Conservation (phyloP, 2,329 filamentous ascomycete species). For the Diplodia intermedia region DNA sequence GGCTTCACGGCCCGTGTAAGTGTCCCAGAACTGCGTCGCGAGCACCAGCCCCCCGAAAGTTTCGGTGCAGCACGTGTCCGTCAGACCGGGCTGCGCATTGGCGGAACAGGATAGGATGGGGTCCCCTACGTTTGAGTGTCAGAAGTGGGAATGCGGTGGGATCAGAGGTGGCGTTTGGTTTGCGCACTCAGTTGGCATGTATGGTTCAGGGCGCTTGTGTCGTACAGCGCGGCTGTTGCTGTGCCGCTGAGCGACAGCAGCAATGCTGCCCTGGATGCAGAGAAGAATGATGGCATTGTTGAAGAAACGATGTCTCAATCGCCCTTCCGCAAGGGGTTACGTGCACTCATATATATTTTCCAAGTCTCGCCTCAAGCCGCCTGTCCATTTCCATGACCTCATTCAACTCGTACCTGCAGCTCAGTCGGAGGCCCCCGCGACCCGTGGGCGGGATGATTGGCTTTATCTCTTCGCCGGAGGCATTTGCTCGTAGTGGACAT, state of each 20-base stretch:
- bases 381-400: background rate
- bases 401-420: slow-evolving; percentile 24
- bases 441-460: slow-evolving; percentile 17
- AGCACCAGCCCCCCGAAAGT: slow-evolving; percentile 69
- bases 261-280: background rate
- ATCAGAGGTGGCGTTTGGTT: slow-evolving; percentile 29
- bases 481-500: background rate
- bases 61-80: slow-evolving; percentile 70
- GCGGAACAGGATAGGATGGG: slow-evolving; percentile 44
- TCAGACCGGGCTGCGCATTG: slow-evolving; percentile 42
- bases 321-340: background rate
- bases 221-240: slow-evolving; percentile 52
- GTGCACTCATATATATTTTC: background rate
- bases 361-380: too few species aligned
- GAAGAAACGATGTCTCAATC: background rate
- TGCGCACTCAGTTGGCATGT: slow-evolving; percentile 59
- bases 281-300: slow-evolving; percentile 9
- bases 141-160: background rate
- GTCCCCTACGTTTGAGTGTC: background rate
- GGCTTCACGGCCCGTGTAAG: slow-evolving; percentile 66
- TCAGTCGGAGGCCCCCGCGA: background rate
- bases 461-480: slow-evolving; percentile 18
- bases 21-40: slow-evolving; percentile 69
- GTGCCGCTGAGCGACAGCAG: slow-evolving; percentile 35
- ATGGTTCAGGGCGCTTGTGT: slow-evolving; percentile 61